Conservation (phyloP, 2,329 filamentous ascomycete species). For the Leptodontidium sp. region DNA sequence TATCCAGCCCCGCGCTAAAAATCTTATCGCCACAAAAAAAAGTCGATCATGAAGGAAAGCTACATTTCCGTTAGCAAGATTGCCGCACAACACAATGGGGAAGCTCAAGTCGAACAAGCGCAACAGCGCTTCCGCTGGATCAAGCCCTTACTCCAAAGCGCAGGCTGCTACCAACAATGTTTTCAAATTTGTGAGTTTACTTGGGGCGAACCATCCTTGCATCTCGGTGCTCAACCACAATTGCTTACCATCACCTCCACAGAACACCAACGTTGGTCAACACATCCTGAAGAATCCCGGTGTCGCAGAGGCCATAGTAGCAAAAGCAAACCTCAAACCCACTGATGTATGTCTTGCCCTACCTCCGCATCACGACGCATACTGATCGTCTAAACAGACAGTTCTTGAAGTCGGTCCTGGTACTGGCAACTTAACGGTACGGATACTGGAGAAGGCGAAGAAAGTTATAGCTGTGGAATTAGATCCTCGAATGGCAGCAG, state of each 20-base stretch:
- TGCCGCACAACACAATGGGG: conserved; percentile 40
- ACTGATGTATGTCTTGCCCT: conserved; percentile 66
- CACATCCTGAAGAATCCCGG: conserved; percentile 92
- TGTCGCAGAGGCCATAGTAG: conserved; percentile 81
- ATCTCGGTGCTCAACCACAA: neutral
- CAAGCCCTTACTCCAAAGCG: conserved; percentile 45
- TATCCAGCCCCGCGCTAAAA: conserved; percentile 3
- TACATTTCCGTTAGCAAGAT: too few relatives aligned
- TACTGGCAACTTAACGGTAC: conserved; percentile 87
- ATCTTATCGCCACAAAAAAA: neutral
- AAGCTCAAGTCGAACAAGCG: conserved; percentile 47
- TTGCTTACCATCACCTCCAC: neutral
- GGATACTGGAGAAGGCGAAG: conserved; percentile 88
- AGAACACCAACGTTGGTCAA: conserved; percentile 64
- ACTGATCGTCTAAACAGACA: neutral
- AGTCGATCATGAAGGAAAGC: neutral
- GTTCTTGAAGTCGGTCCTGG: conserved; percentile 94
- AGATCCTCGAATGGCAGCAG: conserved; percentile 90
- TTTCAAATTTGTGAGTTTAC: conserved; percentile 76
- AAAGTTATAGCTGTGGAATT: conserved; percentile 86
- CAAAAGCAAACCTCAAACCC: conserved; percentile 89
- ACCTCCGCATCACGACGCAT: neutral
- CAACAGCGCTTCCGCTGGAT: conserved; percentile 40
- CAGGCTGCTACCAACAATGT: conserved; percentile 71
- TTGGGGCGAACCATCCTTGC: neutral